Evolutionary conservation across 2,329 filamentous ascomycete species (phyloP), one percentile per base, ranked within the genome.

Genomic region (Coleophoma eucalyptorum): DNA sequence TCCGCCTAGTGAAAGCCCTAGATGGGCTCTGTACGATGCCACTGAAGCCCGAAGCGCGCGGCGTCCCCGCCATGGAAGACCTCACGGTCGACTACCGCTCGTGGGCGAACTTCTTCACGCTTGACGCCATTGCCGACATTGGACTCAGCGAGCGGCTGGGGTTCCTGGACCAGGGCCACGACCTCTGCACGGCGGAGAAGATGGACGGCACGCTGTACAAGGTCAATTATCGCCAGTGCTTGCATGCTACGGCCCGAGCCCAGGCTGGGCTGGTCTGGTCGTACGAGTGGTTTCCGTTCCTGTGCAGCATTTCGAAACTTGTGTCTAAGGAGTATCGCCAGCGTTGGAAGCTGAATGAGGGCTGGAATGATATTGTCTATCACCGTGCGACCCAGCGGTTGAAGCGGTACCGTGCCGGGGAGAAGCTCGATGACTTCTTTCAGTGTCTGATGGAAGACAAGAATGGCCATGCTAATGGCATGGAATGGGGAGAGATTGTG

Each of bases 351-450:
- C 64, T 70, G 12, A 72, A 69, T 54, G 62, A 72, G 34, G 66
- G 68, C 40, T 78, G 70, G 60, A 63, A 78, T 15, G 73, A 69
- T n/a, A 73, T 80, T 48, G 72, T 77, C 2, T 68, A 70, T 47
- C 71, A 74, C 41, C 73, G 73, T 1, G 68, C 75, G 0, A 69
- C 65, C 1, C 59, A 72, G 37, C 69, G 76, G 1, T 60, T 78
- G 16, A 57, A 69, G 50, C 66, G 75, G 3, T 77, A 79, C 55
- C 61, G 72, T 19, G 66, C 65, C 1, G 79, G 79, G 20, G 79
- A 83, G 62, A 77, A 76, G 53, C 69, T 83, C 0, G 74, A 79
- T 42, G 80, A 84, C 57, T 83, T 84, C 64, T 82, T 84, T 67
- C 69, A 75, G 48, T 70, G 72, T 1, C 61, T 83, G 5, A 79